Conservation (phyloP, 306 rosid genomes). For the Glycine soja region DNA sequence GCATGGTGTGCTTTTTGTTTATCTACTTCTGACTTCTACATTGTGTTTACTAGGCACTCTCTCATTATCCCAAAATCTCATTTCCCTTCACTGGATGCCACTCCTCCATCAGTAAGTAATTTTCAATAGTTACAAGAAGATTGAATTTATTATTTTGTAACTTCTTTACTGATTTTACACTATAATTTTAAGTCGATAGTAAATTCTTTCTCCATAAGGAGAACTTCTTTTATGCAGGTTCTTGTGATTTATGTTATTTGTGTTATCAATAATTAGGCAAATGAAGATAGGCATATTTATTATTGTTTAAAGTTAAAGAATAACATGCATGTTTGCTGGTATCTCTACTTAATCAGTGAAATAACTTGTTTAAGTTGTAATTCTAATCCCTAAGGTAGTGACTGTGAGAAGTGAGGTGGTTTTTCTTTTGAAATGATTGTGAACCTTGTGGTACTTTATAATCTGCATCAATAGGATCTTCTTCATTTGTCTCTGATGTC, state of each 20-base stretch:
- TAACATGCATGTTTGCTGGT: background rate
- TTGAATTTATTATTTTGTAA: constrained; percentile 29
- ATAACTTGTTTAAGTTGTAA: background rate
- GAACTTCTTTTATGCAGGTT: constrained; percentile 3
- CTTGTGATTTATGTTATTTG: constrained; percentile 19
- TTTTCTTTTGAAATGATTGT: background rate
- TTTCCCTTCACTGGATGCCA: constrained; percentile 80
- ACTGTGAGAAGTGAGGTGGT: background rate
- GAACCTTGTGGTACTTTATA: constrained; percentile 13
- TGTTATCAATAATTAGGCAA: constrained; percentile 20
- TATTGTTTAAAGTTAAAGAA: background rate
- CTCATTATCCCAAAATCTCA: constrained; percentile 94
- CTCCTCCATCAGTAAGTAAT: constrained; percentile 90
- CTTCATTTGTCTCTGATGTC: constrained; percentile 1
- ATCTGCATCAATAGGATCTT: constrained; percentile 13
- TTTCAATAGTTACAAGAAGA: constrained; percentile 36
- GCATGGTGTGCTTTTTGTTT: constrained; percentile 15
- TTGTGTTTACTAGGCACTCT: constrained; percentile 78
- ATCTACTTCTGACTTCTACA: constrained; percentile 39
- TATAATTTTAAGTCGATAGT: constrained; percentile 21
- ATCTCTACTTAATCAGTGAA: constrained; percentile 3
- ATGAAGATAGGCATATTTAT: background rate
- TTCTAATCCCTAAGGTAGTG: background rate
- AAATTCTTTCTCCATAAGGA: constrained; percentile 36
- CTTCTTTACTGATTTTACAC: background rate